These are phyloP conservation scores for Nigrospora oryzae DNA, from an alignment of 2,329 filamentous ascomycete species.

Conservation along the genomic window DNA sequence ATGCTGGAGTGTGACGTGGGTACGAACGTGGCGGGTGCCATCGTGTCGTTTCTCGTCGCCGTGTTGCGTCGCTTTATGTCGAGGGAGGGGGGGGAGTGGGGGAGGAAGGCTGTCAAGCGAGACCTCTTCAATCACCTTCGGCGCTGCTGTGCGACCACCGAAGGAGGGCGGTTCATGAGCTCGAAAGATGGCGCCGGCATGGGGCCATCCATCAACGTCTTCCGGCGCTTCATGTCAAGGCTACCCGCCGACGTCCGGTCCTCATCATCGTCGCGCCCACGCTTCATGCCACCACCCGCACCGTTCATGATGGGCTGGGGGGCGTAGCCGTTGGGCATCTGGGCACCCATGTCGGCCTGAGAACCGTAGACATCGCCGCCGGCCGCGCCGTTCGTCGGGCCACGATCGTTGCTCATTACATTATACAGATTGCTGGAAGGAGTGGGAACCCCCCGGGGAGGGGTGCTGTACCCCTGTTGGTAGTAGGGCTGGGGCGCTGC, in stretches of 20 bases:
- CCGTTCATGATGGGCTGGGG: slow-evolving; percentile 61
- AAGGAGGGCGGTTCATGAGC: slow-evolving; percentile 36
- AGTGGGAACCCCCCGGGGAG: slow-evolving; percentile 60
- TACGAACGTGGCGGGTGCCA: no score
- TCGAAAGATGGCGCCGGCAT: slow-evolving; percentile 43
- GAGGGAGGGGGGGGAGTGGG: no score
- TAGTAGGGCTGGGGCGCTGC: slow-evolving; percentile 68
- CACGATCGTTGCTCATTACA: slow-evolving; percentile 76
- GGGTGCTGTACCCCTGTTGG: slow-evolving; percentile 66
- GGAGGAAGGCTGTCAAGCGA: slow-evolving; percentile 7
- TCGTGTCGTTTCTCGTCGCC: no score
- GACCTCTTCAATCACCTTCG: slow-evolving; percentile 10
- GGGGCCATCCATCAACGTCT: slow-evolving; percentile 59
- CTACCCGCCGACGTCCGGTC: slow-evolving; percentile 56
- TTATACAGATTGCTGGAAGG: slow-evolving; percentile 75
- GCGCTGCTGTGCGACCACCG: slow-evolving; percentile 30
- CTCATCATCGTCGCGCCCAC: slow-evolving; percentile 51
- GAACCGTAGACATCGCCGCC: slow-evolving; percentile 63
- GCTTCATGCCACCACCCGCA: slow-evolving; percentile 30
- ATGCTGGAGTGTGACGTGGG: no score
- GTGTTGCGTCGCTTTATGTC: no score
- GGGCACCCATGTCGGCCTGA: slow-evolving; percentile 47
- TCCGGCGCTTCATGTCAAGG: slow-evolving; percentile 67
- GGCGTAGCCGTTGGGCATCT: slow-evolving; percentile 55
- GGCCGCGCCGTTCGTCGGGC: slow-evolving; percentile 54